Conservation (phyloP, 1,284 basidiomycete species). For the Meripilus lineatus region DNA sequence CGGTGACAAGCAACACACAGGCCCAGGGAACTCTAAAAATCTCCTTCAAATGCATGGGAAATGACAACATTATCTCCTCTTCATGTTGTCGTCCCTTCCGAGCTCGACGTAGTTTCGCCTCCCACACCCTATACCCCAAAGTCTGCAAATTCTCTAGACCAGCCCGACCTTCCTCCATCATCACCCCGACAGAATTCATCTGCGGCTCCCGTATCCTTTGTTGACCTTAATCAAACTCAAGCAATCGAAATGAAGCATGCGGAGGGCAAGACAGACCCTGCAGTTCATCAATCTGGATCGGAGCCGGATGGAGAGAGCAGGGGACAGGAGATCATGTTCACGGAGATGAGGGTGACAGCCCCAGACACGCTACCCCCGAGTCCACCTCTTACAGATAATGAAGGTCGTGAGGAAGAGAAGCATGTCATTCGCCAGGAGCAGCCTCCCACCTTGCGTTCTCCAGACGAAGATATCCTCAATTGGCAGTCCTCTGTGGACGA, state of each 20-base stretch:
- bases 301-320: neutral
- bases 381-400: conserved; percentile 18
- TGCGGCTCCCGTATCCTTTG: neutral
- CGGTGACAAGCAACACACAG: too few species aligned
- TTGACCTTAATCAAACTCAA: neutral
- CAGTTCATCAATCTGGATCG: neutral
- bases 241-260: too few species aligned
- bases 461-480: conserved; percentile 27
- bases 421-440: conserved; percentile 11
- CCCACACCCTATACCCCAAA: conserved; percentile 8
- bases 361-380: conserved; percentile 14
- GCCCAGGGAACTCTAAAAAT: neutral
- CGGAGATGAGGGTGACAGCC: conserved; percentile 11
- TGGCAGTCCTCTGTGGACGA: conserved; percentile 14
- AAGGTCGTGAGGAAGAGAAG: conserved; percentile 10
- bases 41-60: conserved; percentile 4
- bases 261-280: too few species aligned
- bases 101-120: conserved; percentile 7
- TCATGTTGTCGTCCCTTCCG: conserved; percentile 4
- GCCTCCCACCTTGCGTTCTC: too few species aligned
- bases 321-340: neutral
- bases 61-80: conserved; percentile 8
- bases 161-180: neutral
- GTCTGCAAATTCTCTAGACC: conserved; percentile 5
- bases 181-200: neutral